Evolutionary conservation across 768 basidiomycete genomes (phyloP), one percentile per base, ranked within the genome.

Genomic region (Mycena amicta): DNA sequence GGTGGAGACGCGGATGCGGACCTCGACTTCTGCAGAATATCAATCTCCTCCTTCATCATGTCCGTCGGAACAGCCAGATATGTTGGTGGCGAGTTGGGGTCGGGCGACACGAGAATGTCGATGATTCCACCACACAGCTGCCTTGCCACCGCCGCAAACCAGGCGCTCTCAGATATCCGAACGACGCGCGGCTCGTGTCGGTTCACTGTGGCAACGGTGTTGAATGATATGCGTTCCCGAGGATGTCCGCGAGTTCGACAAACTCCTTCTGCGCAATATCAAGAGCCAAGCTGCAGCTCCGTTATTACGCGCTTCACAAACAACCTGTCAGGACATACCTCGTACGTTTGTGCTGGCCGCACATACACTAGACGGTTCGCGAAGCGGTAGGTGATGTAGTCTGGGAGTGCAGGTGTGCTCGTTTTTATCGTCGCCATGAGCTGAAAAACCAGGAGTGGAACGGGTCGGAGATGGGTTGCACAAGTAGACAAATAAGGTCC

Each of bases 121-220:
- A 86, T 73, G 61, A 84, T 70, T 49, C 83, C 80, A 26, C 78
- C 81, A 20, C 77, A 72, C 5, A 76, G 51, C 52, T 86, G 64
- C 53, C 74, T 72, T 1, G 74, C 57, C 12, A 77, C 62, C 4
- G 83, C 70, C 2, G 70, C 71, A 4, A 71, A 59, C 85, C 85
- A 87, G 31, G 77, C 85, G 31, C 70, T 77, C 43, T 72, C 80
- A 37, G 76, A 86, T 65, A 84, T 87, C 54, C 76, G 77, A 37
- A 81, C 81, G 25, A 66, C 70, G 47, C 74, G 67, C 56, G 68
- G 56, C 49, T 62, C 60, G 4, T 72, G 60, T 0, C 72, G 70
- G 11, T 73, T 70, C 27, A 75, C 66, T 2, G 71, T 62, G 3
- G 75, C 72, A 23, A 63, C 67, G 16, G 81, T 66, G 28, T 72